Evolutionary conservation across 306 rosid genomes (phyloP).

Genomic region (Sicyos edulis): DNA sequence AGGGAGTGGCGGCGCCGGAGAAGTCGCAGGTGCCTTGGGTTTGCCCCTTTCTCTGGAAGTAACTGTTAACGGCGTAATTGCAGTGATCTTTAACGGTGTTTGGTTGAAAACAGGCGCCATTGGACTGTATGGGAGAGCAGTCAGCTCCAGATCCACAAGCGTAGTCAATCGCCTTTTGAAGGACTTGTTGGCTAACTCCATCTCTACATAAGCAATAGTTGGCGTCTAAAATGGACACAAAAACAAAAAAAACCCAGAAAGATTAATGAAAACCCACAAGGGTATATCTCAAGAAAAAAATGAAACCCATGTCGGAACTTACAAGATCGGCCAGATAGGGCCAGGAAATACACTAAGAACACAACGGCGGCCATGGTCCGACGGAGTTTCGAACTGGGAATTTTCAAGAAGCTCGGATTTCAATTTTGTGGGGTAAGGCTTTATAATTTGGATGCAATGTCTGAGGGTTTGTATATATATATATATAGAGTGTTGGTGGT

Average conservation of each 20-base stretch:
- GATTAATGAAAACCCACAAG: not conserved
- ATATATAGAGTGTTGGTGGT: not conserved
- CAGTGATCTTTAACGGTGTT: constrained; percentile 91
- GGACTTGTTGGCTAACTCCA: constrained; percentile 48
- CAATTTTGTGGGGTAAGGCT: not conserved
- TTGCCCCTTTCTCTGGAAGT: constrained; percentile 70
- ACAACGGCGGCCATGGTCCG: constrained; percentile 37
- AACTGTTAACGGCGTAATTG: constrained; percentile 80
- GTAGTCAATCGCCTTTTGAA: constrained; percentile 77
- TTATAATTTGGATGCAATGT: too few species aligned
- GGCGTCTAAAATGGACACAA: constrained; percentile 39
- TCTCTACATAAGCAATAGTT: constrained; percentile 76
- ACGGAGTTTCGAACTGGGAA: not conserved
- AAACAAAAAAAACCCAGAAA: too few species aligned
- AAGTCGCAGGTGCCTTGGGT: constrained; percentile 70
- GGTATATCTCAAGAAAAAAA: not conserved
- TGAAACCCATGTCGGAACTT: constrained; percentile 26
- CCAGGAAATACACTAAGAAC: constrained; percentile 38
- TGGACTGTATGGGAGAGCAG: constrained; percentile 52
- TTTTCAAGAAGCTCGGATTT: not conserved
- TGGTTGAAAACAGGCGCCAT: constrained; percentile 71
- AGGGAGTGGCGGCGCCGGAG: constrained; percentile 43
- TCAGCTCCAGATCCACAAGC: constrained; percentile 99
- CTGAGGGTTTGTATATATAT: too few species aligned
- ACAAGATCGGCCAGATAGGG: constrained; percentile 50